Percentiles rank a stretch among this genome's conserved stretches.
phyloP scores from a whole-genome alignment of 495 filamentous ascomycete genomes.

The Schizothecium vesticola region DNA sequence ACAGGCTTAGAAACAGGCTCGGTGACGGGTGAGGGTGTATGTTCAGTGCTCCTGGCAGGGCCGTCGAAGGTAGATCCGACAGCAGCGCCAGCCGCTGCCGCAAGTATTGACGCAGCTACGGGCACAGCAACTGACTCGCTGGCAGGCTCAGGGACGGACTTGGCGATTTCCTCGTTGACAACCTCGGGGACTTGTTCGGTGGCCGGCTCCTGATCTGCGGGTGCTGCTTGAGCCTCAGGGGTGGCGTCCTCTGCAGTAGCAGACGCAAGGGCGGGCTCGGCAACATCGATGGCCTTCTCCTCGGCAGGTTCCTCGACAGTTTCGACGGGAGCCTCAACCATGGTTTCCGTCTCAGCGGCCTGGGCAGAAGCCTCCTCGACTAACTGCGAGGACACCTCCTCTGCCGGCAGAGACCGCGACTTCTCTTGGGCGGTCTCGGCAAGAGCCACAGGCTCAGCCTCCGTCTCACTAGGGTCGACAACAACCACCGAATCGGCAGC shows the following conservation, averaged over 20 bases:
- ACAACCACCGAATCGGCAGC: background rate
- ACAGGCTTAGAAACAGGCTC: constrained; percentile 9
- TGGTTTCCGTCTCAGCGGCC: background rate
- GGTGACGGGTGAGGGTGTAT: background rate
- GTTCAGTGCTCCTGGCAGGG: background rate
- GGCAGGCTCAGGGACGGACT: constrained; percentile 3
- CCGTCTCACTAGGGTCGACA: background rate
- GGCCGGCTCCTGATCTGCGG: background rate
- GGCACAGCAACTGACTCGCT: background rate
- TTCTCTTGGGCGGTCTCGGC: background rate
- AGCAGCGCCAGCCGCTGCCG: background rate
- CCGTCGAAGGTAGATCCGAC: background rate
- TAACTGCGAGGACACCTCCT: too few species aligned
- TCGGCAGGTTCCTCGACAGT: background rate
- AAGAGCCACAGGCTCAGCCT: background rate
- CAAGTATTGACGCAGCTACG: background rate
- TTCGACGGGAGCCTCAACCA: background rate
- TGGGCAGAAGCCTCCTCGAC: too few species aligned
- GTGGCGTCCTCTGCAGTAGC: background rate
- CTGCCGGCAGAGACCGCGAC: too few species aligned
- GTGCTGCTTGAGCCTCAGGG: background rate
- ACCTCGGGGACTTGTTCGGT: constrained; percentile 1
- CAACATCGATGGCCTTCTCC: background rate
- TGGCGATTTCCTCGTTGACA: background rate
- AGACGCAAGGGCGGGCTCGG: background rate